Base-by-base conservation (phyloP, 225 moss, liverwort and hornwort species). In the Antitrichia curtipendula region DNA sequence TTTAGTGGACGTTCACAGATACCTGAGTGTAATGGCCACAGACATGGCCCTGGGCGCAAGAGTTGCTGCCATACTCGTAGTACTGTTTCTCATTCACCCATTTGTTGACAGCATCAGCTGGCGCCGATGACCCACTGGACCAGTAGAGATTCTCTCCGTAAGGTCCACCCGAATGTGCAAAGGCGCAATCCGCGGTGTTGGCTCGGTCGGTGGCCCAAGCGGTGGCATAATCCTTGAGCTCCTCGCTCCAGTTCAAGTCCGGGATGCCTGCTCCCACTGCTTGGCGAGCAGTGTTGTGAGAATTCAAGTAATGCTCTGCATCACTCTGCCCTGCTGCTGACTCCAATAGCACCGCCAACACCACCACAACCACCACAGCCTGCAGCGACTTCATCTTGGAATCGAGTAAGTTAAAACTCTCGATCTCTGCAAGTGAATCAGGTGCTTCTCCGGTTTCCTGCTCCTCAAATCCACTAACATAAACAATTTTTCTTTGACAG, bases 11-110 rank as follows among this genome's bases (percentile, higher is more conserved):
- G 57, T 50, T 63, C 17, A 28, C 4, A 81, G 72, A 75, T 86
- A 92, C 91, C 91, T 93, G 91, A 84, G 86, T 91, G 83, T 91
- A 93, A 80, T 93, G 93, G 28, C 91, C 90, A 75, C 85, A 91
- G 41, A 89, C 66, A 13, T 87, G 17, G 53, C 88, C 85, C 16
- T 84, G 24, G 32, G 90, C 52, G 40, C 90, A 91, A n/a, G 89
- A 85, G 82, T 90, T 93, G 87, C 64, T 90, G 47, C 9, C 66
- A 49, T 90, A 84, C 78, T 88, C 23, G 73, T 93, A 93, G 78
- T 60, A 86, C 40, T 81, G 58, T 41, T 85, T 78, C 72, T 90
- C 93, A 64, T 64, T 12, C 24, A 88, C 76, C 93, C 91, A 88
- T 40, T 43, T 23, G 18, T 58, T 60, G 74, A 93, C 72, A 22